Base-by-base conservation (phyloP, 169 alveolate genomes). In the Plasmodium reichenowi region DNA sequence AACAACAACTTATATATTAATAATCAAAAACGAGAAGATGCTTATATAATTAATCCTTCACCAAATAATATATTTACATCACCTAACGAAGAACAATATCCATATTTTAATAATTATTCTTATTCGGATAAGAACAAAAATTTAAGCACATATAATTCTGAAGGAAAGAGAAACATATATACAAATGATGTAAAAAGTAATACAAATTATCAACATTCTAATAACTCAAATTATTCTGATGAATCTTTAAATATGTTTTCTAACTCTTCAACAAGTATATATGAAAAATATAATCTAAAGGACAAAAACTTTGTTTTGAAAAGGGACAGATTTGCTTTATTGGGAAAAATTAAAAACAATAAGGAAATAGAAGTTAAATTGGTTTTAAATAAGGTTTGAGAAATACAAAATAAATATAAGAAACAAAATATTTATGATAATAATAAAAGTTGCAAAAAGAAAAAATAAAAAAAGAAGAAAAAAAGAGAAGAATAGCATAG, bases 1-100 rank as follows among this genome's bases (percentile, higher is more conserved):
- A 15, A 58, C 22, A 59, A 60, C 72, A 63, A 38, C 24, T 10
- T 76, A 26, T 5, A 64, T 70, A 13, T 63, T 47, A 58, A 76
- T 56, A 17, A 64, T 58, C 78, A 76, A 20, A 76, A 76, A 59
- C 64, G 89, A 38, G 89, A 76, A 64, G 88, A 76, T 24, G 75
- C 89, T 22, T 76, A 63, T 63, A 75, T 48, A 63, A 5, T 63
- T 24, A 64, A 76, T 8, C 58, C 59, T 17, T 26, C 24, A 13
- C 50, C 6, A 48, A 38, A 52, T 29, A 47, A 76, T n/a, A 68
- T 29, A 45, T 50, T 50, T 48, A 15, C 15, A 26, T 13, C 45
- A 13, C 58, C 76, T 6, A 45, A 43, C n/a, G 47, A 8, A 5
- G 10, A 38, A 5, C 47, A 38, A 38, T 5, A 38, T 38, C 2